These are phyloP conservation scores for Dactylellina parvicollis DNA, from an alignment of 2,329 filamentous ascomycete species.

Conservation along the genomic window DNA sequence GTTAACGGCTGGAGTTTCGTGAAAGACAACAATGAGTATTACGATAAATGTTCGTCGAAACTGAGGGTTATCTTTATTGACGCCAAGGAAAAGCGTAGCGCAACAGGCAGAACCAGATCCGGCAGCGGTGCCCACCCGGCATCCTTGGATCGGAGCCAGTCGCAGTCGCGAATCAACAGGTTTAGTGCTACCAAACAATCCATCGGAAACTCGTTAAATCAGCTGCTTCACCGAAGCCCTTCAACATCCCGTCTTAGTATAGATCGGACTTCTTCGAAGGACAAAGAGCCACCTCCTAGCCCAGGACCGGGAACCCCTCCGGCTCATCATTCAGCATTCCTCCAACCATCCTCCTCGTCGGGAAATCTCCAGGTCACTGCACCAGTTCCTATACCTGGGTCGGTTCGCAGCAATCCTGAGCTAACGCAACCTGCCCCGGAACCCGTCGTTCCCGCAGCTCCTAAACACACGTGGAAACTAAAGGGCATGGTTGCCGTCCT, in stretches of 20 bases:
- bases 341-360: slow-evolving; percentile 62
- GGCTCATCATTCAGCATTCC: slow-evolving; percentile 44
- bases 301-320: slow-evolving; percentile 39
- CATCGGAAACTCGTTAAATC: slow-evolving; percentile 47
- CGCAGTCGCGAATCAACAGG: slow-evolving; percentile 51
- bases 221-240: slow-evolving; percentile 47
- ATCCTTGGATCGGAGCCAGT: slow-evolving; percentile 59
- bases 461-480: slow-evolving; percentile 95
- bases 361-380: slow-evolving; percentile 62
- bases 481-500: slow-evolving; percentile 98
- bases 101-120: slow-evolving; percentile 68
- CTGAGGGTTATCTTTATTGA: slow-evolving; percentile 86
- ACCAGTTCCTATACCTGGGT: slow-evolving; percentile 59
- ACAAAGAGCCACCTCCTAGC: slow-evolving; percentile 53
- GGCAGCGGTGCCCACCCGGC: slow-evolving; percentile 60
- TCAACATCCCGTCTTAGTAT: slow-evolving; percentile 52
- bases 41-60: slow-evolving; percentile 87
- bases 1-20: slow-evolving; percentile 99
- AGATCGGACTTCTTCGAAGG: slow-evolving; percentile 53
- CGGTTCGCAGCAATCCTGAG: slow-evolving; percentile 50
- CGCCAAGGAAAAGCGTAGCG: slow-evolving; percentile 60
- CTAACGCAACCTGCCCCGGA: slow-evolving; percentile 60
- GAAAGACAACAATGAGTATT: slow-evolving; percentile 99
- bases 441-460: slow-evolving; percentile 73
- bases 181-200: slow-evolving; percentile 50